Evolutionary conservation across 1,284 basidiomycete genomes (phyloP), one percentile per base, ranked within the genome.

Genomic region (Cryptococcus deneoformans): DNA sequence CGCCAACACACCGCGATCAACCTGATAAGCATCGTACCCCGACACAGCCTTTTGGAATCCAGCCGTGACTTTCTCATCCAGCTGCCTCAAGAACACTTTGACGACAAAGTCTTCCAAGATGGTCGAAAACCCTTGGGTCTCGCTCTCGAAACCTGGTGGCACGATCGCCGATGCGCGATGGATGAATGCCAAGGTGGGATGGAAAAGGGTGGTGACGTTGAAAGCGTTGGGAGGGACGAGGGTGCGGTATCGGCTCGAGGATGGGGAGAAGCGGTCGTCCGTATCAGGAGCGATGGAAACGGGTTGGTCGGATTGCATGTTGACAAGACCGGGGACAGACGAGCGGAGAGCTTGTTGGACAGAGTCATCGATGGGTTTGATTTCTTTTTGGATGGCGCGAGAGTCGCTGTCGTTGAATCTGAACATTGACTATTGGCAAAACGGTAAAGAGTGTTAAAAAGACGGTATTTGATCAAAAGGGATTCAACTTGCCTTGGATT

Each of bases 151-250:
- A 1, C 88, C 90, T 24, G 85, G 82, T 1, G 91, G 91, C 24
- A 94, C 80, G 24, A 89, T 81, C 24, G 86, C 83, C 38, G 85
- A 71, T 0, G 80, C 81, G 2, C 88, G 85, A 57, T 88, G 83
- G 60, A 98, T 82, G 74, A 96, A 98, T 0, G 87, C 81, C 9
- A 97, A 79, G 6, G 93, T 95, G 0, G 96, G 95, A 65, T 92
- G 90, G 78, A 99, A 97, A 11, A 99, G 81, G 11, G 94, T 86
- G 51, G 87, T 89, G 52, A 98, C 91, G 77, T 97, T 93, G 80
- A 98, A 98, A 1, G 92, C 90, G 72, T 98, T 90, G 1, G 96
- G 88, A 60, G 86, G 86, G 60, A 97, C 88, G 36, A 99, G 83
- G 20, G 90, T 80, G 29, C 90, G 86, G 79, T 98, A 93, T 54